These are phyloP conservation scores for Jamesozyma piceae DNA, from an alignment of 805 yeast genomes.

Conservation along the genomic window DNA sequence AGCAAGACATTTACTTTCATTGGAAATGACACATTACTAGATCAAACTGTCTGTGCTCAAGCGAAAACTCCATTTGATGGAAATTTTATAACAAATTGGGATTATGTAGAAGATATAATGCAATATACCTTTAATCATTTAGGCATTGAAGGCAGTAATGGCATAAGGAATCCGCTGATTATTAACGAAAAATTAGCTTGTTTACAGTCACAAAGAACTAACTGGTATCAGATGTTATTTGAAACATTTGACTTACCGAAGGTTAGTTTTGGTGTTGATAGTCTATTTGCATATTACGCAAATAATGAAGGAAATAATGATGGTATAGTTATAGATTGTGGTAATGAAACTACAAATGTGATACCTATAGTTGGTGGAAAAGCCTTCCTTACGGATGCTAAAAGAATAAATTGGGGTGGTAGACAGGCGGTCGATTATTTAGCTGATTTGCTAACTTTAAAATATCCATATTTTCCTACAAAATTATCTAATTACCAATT, in stretches of 20 bases:
- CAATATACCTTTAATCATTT: constrained; percentile 79
- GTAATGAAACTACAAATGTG: constrained; percentile 72
- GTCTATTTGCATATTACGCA: constrained; percentile 65
- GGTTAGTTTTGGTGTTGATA: constrained; percentile 74
- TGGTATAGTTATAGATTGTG: constrained; percentile 77
- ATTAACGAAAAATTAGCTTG: constrained; percentile 71
- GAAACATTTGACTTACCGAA: constrained; percentile 74
- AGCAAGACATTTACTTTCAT: constrained; percentile 54
- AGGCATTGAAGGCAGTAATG: constrained; percentile 47
- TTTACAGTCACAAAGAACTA: constrained; percentile 58
- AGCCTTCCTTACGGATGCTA: constrained; percentile 57
- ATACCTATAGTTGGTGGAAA: constrained; percentile 72
- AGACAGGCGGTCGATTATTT: constrained; percentile 57
- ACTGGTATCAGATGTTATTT: constrained; percentile 73
- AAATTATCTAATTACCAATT: constrained; percentile 56
- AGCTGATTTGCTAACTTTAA: constrained; percentile 54
- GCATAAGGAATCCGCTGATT: constrained; percentile 68
- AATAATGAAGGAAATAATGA: constrained; percentile 39
- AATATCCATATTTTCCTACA: constrained; percentile 87
- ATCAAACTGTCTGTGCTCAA: constrained; percentile 56
- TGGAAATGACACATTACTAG: constrained; percentile 75
- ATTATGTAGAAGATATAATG: constrained; percentile 66
- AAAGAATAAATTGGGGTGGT: constrained; percentile 91
- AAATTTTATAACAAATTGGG: constrained; percentile 84
- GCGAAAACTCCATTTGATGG: constrained; percentile 83